A percentile compares a stretch with the other conserved stretches of the same genome.
Conservation (phyloP, 257 asterid species). For the Penstemon davidsonii region DNA sequence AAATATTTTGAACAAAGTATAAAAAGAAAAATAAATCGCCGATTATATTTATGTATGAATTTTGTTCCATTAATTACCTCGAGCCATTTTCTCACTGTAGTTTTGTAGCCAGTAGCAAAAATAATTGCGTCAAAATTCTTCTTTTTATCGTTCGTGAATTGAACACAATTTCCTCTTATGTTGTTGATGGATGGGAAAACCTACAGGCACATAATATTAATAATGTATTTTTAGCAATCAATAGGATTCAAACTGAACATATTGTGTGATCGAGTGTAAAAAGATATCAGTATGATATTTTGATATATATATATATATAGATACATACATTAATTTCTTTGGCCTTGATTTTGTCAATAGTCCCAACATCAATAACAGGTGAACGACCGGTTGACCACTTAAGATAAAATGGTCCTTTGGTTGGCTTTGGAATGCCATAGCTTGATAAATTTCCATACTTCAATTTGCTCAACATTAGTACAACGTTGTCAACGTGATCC, state of each 20-base stretch:
- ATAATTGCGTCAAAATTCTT: slow-evolving; percentile 41
- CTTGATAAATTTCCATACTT: slow-evolving; percentile 37
- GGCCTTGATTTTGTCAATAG: slow-evolving; percentile 37
- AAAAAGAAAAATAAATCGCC: too few species aligned
- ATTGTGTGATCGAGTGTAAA: too few species aligned
- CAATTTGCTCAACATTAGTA: slow-evolving; percentile 15
- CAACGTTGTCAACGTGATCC: slow-evolving; percentile 32
- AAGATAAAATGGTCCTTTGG: slow-evolving; percentile 45
- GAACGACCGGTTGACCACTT: slow-evolving; percentile 44
- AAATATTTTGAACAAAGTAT: background rate
- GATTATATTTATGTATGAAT: too few species aligned
- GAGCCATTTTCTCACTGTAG: slow-evolving; percentile 52
- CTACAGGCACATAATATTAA: slow-evolving; percentile 26
- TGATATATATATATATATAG: too few species aligned
- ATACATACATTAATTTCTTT: slow-evolving; percentile 41
- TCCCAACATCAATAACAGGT: slow-evolving; percentile 62
- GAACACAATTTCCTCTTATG: slow-evolving; percentile 27
- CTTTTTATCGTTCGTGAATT: slow-evolving; percentile 33
- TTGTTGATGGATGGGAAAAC: slow-evolving; percentile 39
- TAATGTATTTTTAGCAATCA: background rate
- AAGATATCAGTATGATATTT: too few species aligned
- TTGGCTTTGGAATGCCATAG: slow-evolving; percentile 47
- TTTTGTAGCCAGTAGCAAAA: slow-evolving; percentile 61
- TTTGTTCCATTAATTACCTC: slow-evolving; percentile 26
- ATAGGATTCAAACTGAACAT: too few species aligned